A percentile compares a stretch with the other conserved stretches of the same genome.
Conservation (phyloP, 805 yeast genomes). For the Nakazawaea laoshanensis region DNA sequence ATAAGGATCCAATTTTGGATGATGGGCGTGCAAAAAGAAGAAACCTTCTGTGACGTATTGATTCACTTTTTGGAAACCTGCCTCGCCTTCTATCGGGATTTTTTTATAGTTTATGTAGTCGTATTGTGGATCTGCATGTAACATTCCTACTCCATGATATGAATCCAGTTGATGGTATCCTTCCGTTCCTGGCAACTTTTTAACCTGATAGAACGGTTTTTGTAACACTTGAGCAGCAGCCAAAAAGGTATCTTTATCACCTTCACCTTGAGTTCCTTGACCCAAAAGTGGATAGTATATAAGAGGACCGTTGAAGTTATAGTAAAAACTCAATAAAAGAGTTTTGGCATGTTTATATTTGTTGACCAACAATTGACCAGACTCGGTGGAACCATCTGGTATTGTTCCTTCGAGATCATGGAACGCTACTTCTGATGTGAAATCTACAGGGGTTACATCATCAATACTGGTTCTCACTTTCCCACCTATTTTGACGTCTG, state of each 20-base stretch:
- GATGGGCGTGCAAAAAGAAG: conserved; percentile 44
- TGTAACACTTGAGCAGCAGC: conserved; percentile 40
- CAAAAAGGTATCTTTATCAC: conserved; percentile 51
- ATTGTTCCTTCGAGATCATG: conserved; percentile 46
- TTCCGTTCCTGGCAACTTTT: conserved; percentile 37
- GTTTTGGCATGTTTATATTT: conserved; percentile 40
- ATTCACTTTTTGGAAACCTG: conserved; percentile 17
- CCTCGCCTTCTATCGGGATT: conserved; percentile 13
- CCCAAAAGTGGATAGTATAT: conserved; percentile 38
- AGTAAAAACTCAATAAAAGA: conserved; percentile 39
- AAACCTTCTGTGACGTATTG: conserved; percentile 12
- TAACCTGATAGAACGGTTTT: conserved; percentile 40
- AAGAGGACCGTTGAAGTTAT: conserved; percentile 43
- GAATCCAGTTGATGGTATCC: conserved; percentile 27
- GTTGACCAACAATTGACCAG: conserved; percentile 45
- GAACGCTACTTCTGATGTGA: conserved; percentile 22
- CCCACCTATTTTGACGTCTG: conserved; percentile 27
- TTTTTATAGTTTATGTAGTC: conserved; percentile 22
- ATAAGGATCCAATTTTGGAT: conserved; percentile 45
- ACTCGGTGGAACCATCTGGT: conserved; percentile 47
- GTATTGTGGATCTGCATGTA: conserved; percentile 42
- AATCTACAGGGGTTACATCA: conserved; percentile 15
- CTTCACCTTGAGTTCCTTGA: conserved; percentile 43
- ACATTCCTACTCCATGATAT: conserved; percentile 49
- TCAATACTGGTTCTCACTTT: conserved; percentile 23